Evolutionary conservation across 106 monocot genomes (phyloP), one percentile per base, ranked within the genome.

Genomic region (Allium fistulosum): DNA sequence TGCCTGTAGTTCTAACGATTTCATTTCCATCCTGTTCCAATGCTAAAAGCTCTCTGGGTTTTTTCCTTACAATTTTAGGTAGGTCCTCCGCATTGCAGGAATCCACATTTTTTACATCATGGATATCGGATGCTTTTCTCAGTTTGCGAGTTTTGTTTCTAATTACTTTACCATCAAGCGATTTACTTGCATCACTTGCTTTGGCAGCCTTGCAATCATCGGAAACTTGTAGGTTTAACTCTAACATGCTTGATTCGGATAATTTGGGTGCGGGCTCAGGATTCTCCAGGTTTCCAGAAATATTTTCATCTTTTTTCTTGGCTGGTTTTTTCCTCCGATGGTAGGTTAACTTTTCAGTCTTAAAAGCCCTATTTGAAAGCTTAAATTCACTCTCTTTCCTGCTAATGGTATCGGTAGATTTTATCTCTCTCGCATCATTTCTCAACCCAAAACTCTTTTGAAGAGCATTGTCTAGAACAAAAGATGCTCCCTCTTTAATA

Each of bases 301-400:
- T 62, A 1, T 68, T 62, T 14, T 11, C 22, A 53, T n/a, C 58
- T 71, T 77, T 76, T 52, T 69, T 86, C 72, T 66, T 76, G 11
- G 64, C 76, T 22, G 1, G 22, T 64, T 67, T 80, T 78, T 76
- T 95, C 85, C 79, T 91, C 48, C 94, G 79, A 49, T 80, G 82
- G 58, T 93, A 93, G 52, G 92, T 91, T 37, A 82, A 72, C 6
- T 82, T 86, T 69, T 69, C 77, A n/a, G 13, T 61, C 15, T 61
- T 51, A 22, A 22, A 22, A 22, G 22, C 22, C 22, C 22, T 22
- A 22, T 22, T 22, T 22, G 22, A 22, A 22, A 22, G 22, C 22
- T 22, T 22, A 22, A 22, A 22, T 22, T 22, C 22, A 22, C 22
- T 22, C 22, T 22, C 22, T 22, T 22, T 22, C 22, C 22, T 22